A percentile compares a stretch with the other conserved stretches of the same genome.
phyloP scores from a whole-genome alignment of 2,329 filamentous ascomycete species.

The Colletotrichum lindemuthianum region DNA sequence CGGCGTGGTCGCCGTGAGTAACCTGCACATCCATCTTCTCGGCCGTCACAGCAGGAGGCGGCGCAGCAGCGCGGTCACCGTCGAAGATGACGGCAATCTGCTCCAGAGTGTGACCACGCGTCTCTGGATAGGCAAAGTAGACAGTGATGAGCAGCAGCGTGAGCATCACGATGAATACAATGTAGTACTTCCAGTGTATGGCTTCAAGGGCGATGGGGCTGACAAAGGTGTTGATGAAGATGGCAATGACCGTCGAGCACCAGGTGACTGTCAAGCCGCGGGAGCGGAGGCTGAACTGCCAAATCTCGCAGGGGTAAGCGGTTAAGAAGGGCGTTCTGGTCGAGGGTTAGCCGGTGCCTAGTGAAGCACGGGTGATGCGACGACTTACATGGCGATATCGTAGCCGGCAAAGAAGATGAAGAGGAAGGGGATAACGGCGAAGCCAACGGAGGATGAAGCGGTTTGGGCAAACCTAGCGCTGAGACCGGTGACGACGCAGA shows the following conservation, averaged over 20 bases:
- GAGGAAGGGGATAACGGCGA: conserved; percentile 47
- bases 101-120: conserved; percentile 31
- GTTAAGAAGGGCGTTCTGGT: conserved; percentile 19
- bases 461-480: conserved; percentile 37
- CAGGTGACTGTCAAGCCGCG: conserved; percentile 25
- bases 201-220: conserved; percentile 55
- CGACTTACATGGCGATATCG: conserved; percentile 31
- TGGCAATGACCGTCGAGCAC: conserved; percentile 25
- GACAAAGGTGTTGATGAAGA: conserved; percentile 46
- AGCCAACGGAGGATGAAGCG: conserved; percentile 38
- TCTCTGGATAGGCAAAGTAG: conserved; percentile 32
- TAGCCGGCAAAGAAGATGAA: conserved; percentile 51
- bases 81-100: conserved; percentile 33
- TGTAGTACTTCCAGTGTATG: conserved; percentile 56
- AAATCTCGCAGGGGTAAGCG: conserved; percentile 32
- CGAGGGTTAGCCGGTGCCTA: not conserved
- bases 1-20: conserved; percentile 16
- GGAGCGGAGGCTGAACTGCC: conserved; percentile 29
- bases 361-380: no score
- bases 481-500: conserved; percentile 31
- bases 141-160: conserved; percentile 18
- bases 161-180: conserved; percentile 53
- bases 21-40: conserved; percentile 27
- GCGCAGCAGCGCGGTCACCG: conserved; percentile 21
- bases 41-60: conserved; percentile 15